phyloP scores from a whole-genome alignment of 2,329 filamentous ascomycete genomes.

The Aspergillus neoniger region DNA sequence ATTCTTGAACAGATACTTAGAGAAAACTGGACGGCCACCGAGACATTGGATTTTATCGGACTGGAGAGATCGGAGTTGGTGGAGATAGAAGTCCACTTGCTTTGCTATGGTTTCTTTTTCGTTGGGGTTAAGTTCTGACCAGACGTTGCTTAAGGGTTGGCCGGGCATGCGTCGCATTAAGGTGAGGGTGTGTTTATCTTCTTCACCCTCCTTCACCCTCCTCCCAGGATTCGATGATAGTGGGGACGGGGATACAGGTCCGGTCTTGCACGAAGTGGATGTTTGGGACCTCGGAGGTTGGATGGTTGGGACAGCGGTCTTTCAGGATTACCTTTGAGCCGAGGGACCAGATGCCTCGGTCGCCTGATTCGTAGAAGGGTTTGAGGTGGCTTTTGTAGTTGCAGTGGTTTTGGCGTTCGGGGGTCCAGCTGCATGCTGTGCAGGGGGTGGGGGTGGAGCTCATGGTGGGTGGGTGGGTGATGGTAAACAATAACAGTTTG shows the following conservation, averaged over 20 bases:
- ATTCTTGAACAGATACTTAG: slow-evolving; percentile 14
- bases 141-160: slow-evolving; percentile 17
- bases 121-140: slow-evolving; percentile 16
- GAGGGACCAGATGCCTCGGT: slow-evolving; percentile 34
- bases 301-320: slow-evolving; percentile 20
- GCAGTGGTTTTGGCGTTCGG: slow-evolving; percentile 8
- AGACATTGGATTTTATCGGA: slow-evolving; percentile 19
- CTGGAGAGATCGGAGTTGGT: slow-evolving; percentile 22
- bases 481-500: too few species aligned
- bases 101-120: slow-evolving; percentile 27
- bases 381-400: slow-evolving; percentile 15
- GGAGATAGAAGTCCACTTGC: slow-evolving; percentile 24
- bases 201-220: too few species aligned
- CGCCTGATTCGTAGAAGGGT: slow-evolving; percentile 23
- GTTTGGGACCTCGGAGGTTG: slow-evolving; percentile 20
- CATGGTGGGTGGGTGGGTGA: background rate
- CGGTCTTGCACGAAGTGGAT: slow-evolving; percentile 22
- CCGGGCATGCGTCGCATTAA: slow-evolving; percentile 21
- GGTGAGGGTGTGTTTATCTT: slow-evolving; percentile 12
- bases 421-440: slow-evolving; percentile 12
- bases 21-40: slow-evolving; percentile 15
- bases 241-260: slow-evolving; percentile 25
- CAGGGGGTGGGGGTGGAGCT: background rate
- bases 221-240: slow-evolving; percentile 23
- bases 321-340: slow-evolving; percentile 34